Conservation (phyloP, 768 basidiomycete genomes). For the Punctularia strigosozonata region DNA sequence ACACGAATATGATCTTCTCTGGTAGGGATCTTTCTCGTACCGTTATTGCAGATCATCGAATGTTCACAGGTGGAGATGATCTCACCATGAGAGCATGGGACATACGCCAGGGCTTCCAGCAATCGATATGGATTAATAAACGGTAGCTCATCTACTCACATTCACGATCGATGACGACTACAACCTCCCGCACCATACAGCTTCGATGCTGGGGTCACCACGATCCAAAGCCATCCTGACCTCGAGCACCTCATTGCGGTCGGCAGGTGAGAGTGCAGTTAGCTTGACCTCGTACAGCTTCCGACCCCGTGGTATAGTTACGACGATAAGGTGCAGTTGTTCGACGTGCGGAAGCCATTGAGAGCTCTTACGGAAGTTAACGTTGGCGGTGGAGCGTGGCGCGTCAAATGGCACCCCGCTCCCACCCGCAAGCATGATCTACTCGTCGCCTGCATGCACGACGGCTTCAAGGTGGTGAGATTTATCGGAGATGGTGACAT, state of each 20-base stretch:
- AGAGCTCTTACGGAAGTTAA: conserved; percentile 45
- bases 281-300: background rate
- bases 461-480: conserved; percentile 79
- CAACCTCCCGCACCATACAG: conserved; percentile 25
- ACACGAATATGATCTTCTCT: conserved; percentile 69
- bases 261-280: conserved; percentile 52
- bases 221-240: conserved; percentile 76
- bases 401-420: conserved; percentile 91
- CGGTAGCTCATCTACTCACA: conserved; percentile 26
- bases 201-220: conserved; percentile 88
- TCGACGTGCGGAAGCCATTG: conserved; percentile 64
- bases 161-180: background rate
- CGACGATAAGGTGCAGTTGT: conserved; percentile 67
- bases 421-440: conserved; percentile 55
- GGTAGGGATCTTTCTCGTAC: conserved; percentile 25
- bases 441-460: conserved; percentile 95
- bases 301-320: conserved; percentile 63
- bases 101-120: conserved; percentile 45
- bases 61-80: conserved; percentile 80
- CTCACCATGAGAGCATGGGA: conserved; percentile 89
- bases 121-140: conserved; percentile 63
- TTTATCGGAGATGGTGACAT: conserved; percentile 23
- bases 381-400: conserved; percentile 90
- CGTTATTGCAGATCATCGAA: background rate
- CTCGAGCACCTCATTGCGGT: conserved; percentile 77